Evolutionary conservation across 352 stramenopile genomes (phyloP).

Genomic region (Phytophthora vignae): DNA sequence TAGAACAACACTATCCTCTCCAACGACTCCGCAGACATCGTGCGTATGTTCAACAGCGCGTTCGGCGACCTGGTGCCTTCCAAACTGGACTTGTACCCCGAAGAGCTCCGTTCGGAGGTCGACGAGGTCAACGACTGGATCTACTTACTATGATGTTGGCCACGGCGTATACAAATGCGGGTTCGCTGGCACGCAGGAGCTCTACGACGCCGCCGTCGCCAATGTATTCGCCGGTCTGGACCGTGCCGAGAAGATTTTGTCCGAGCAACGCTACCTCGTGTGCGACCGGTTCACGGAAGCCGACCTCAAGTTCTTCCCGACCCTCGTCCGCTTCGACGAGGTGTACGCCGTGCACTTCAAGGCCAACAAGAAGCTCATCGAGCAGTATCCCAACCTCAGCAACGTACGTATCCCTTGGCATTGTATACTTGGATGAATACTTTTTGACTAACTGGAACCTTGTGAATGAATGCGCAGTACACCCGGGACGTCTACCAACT

Average conservation of each 20-base stretch:
- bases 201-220: conserved; percentile 90
- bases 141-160: conserved; percentile 91
- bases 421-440: background rate
- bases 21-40: conserved; percentile 96
- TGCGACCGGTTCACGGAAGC: conserved; percentile 75
- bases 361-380: conserved; percentile 85
- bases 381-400: conserved; percentile 87
- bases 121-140: conserved; percentile 92
- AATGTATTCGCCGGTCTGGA: conserved; percentile 89
- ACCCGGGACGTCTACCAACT: conserved; percentile 55
- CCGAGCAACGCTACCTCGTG: conserved; percentile 70
- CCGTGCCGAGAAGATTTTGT: conserved; percentile 71
- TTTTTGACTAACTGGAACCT: conserved; percentile 9
- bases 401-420: conserved; percentile 33
- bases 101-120: conserved; percentile 77
- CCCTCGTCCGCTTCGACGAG: conserved; percentile 94
- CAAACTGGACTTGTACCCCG: conserved; percentile 89
- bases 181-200: conserved; percentile 62
- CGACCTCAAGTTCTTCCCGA: conserved; percentile 93
- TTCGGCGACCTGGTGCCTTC: conserved; percentile 87
- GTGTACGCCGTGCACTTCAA: conserved; percentile 88
- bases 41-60: conserved; percentile 94
- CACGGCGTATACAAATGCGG: conserved; percentile 90
- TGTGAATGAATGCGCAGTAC: conserved; percentile 57
- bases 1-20: conserved; percentile 94